Conservation (phyloP, 371 early-diverging fungal species). For the Zychaea mexicana region DNA sequence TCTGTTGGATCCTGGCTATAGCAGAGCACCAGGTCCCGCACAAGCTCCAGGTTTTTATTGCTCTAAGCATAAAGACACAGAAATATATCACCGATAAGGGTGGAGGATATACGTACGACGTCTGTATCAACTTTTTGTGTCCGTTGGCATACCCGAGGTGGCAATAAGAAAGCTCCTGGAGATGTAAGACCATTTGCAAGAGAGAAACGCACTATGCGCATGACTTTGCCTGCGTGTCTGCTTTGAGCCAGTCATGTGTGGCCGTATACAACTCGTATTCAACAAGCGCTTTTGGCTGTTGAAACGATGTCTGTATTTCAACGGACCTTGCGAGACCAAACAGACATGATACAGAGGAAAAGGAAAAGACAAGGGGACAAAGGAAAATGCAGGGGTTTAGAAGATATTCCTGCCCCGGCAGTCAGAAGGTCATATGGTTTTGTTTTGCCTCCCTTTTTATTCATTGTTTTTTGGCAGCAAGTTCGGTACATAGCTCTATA, state of each 20-base stretch:
- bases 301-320: constrained; percentile 14
- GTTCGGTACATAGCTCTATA: constrained; percentile 43
- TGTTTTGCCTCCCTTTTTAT: background rate
- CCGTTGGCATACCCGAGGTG: constrained; percentile 33
- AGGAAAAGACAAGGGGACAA: background rate
- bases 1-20: too few species aligned
- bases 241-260: constrained; percentile 19
- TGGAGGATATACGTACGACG: constrained; percentile 31
- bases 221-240: constrained; percentile 23
- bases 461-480: background rate
- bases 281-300: background rate
- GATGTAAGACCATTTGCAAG: constrained; percentile 33
- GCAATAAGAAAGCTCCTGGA: constrained; percentile 33
- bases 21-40: too few species aligned
- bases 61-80: background rate
- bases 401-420: too few species aligned
- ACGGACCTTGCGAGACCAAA: background rate
- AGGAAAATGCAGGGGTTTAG: too few species aligned
- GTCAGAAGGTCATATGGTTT: background rate
- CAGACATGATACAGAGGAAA: constrained; percentile 3
- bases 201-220: constrained; percentile 42
- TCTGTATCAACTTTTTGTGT: constrained; percentile 32
- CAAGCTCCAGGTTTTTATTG: too few species aligned
- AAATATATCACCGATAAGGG: background rate
- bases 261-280: constrained; percentile 19